Percentiles rank a stretch among this genome's conserved stretches.
Conservation (phyloP, 345 rosid species). For the Excoecaria agallocha region DNA sequence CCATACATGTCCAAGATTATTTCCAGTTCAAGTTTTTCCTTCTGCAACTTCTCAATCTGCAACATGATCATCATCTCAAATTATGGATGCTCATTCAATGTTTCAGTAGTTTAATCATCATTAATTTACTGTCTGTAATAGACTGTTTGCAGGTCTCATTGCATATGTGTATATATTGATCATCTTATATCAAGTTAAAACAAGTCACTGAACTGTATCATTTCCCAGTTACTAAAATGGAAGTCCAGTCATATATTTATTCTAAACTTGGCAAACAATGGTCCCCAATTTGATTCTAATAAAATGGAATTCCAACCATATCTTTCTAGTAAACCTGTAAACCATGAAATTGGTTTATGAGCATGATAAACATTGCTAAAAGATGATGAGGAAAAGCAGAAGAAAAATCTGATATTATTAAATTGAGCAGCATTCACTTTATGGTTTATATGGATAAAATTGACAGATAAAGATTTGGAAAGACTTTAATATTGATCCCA, state of each 20-base stretch:
- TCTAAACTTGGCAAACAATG: too few relatives aligned
- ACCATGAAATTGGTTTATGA: not conserved
- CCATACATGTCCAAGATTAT: slow-evolving; percentile 69
- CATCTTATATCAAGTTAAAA: not conserved
- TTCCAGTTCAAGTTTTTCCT: slow-evolving; percentile 67
- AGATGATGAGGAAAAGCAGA: not conserved
- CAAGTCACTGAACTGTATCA: not conserved
- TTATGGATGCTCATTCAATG: not conserved
- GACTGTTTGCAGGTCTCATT: not conserved
- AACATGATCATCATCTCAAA: slow-evolving; percentile 21
- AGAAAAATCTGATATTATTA: not conserved
- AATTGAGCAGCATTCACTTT: not conserved
- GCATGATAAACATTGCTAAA: not conserved
- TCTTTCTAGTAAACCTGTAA: not conserved
- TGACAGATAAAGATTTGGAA: not conserved
- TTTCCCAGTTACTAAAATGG: not conserved
- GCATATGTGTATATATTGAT: not conserved
- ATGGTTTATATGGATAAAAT: not conserved
- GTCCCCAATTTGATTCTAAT: not conserved
- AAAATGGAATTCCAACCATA: not conserved
- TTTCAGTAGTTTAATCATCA: slow-evolving; percentile 1
- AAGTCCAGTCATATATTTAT: not conserved
- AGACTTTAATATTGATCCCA: not conserved
- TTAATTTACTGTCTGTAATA: not conserved
- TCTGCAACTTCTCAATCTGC: slow-evolving; percentile 80